Conservation (phyloP, 1,284 basidiomycete genomes). For the Gomphus sp. region DNA sequence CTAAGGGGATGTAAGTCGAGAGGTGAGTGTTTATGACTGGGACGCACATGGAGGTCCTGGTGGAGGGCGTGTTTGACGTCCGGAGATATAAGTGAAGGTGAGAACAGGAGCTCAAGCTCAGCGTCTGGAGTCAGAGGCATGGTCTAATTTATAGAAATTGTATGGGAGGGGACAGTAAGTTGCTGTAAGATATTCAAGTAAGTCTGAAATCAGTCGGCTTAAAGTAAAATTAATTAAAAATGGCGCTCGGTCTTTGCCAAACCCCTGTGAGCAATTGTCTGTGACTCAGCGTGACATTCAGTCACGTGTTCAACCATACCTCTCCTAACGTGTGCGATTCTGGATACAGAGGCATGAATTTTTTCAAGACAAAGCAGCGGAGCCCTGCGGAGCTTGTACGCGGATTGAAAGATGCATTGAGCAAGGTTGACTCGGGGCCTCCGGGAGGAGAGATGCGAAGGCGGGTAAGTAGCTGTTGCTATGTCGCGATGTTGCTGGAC, state of each 20-base stretch:
- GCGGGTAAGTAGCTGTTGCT: conserved; percentile 46
- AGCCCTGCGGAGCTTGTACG: conserved; percentile 81
- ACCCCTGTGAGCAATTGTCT: background rate
- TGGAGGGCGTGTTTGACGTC: conserved; percentile 51
- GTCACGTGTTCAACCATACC: background rate
- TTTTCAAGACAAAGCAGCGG: conserved; percentile 86
- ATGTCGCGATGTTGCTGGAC: background rate
- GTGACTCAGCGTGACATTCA: background rate
- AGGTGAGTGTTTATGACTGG: background rate
- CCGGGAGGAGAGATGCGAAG: conserved; percentile 67
- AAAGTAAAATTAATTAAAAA: too few species aligned
- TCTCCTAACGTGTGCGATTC: background rate
- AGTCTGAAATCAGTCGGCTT: too few species aligned
- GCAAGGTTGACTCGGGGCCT: conserved; percentile 63
- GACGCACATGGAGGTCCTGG: conserved; percentile 43
- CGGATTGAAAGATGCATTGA: conserved; percentile 69
- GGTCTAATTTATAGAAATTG: background rate
- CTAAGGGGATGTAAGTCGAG: conserved; percentile 28
- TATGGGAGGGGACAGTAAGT: background rate
- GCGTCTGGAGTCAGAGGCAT: conserved; percentile 57
- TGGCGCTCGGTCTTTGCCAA: too few species aligned
- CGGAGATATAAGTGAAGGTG: conserved; percentile 52
- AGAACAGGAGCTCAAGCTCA: conserved; percentile 70
- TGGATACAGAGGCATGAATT: conserved; percentile 59
- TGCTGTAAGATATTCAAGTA: background rate